Evolutionary conservation across 495 filamentous ascomycete genomes (phyloP).

Genomic region (Podospora tetraspora): DNA sequence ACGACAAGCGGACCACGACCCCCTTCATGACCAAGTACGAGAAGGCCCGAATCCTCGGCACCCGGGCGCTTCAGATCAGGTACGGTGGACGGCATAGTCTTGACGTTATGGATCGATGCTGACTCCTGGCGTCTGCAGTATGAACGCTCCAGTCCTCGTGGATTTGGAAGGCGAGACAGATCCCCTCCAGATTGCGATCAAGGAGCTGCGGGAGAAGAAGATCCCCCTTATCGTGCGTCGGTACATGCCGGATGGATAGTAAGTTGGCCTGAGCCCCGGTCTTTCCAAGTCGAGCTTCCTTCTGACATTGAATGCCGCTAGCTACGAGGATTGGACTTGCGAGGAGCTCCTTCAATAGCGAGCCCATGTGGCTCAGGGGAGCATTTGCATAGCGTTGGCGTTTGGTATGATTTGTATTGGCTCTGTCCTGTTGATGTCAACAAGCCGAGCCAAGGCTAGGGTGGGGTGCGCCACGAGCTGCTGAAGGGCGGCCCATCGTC

Average conservation of each 20-base stretch:
- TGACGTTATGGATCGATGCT: not conserved
- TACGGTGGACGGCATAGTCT: slow-evolving; percentile 29
- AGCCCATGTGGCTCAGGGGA: slow-evolving; percentile 2
- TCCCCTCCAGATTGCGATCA: slow-evolving; percentile 93
- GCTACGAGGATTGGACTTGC: slow-evolving; percentile 99
- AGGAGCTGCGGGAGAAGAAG: slow-evolving; percentile 97
- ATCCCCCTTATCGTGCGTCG: slow-evolving; percentile 90
- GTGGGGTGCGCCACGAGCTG: not conserved
- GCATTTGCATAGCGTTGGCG: slow-evolving; percentile 32
- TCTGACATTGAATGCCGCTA: slow-evolving; percentile 28
- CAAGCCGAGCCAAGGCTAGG: not conserved
- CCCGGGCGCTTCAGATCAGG: slow-evolving; percentile 93
- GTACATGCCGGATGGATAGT: slow-evolving; percentile 96
- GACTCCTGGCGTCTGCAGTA: slow-evolving; percentile 47
- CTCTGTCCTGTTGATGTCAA: not conserved
- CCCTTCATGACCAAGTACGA: slow-evolving; percentile 99
- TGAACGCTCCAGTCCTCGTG: slow-evolving; percentile 96
- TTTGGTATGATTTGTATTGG: slow-evolving; percentile 11
- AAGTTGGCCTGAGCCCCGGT: slow-evolving; percentile 38
- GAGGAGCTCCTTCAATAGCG: slow-evolving; percentile 71
- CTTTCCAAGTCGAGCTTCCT: not conserved
- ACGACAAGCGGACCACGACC: slow-evolving; percentile 83
- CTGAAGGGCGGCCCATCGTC: not conserved
- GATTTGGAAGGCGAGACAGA: slow-evolving; percentile 97
- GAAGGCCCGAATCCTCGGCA: slow-evolving; percentile 85